Conservation (phyloP, 225 moss, liverwort and hornwort species). For the Neckera pumila region DNA sequence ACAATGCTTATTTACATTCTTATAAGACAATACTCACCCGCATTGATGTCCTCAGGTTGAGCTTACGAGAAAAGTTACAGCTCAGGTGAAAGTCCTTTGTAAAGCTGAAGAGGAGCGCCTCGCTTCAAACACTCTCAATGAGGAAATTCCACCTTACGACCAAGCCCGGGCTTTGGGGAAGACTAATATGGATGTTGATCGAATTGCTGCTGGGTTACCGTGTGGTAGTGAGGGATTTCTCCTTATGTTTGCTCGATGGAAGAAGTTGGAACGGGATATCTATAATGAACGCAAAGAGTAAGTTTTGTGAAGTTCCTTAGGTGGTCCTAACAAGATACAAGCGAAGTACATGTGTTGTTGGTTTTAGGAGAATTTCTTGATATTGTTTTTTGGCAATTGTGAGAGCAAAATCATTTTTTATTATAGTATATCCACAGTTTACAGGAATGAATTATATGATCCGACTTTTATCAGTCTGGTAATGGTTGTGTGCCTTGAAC, state of each 20-base stretch:
- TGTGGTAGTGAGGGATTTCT: slow-evolving; percentile 99
- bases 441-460: background rate
- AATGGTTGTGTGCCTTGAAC: background rate
- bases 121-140: slow-evolving; percentile 56
- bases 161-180: slow-evolving; percentile 98
- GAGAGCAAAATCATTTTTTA: background rate
- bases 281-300: slow-evolving; percentile 96
- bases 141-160: slow-evolving; percentile 92
- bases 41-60: slow-evolving; percentile 47
- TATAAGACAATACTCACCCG: background rate
- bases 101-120: slow-evolving; percentile 92
- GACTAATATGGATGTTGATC: slow-evolving; percentile 98
- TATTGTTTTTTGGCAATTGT: background rate
- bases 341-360: background rate
- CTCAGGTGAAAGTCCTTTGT: slow-evolving; percentile 91
- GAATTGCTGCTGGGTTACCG: slow-evolving; percentile 92
- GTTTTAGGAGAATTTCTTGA: background rate
- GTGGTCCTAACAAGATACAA: background rate
- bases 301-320: slow-evolving; percentile 12
- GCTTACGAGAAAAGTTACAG: slow-evolving; percentile 72
- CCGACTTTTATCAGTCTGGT: background rate
- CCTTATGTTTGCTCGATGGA: slow-evolving; percentile 99
- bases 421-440: background rate
- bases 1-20: background rate
- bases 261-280: slow-evolving; percentile 93